Conservation (phyloP, 768 basidiomycete species). For the Rhizopogon vinicolor region DNA sequence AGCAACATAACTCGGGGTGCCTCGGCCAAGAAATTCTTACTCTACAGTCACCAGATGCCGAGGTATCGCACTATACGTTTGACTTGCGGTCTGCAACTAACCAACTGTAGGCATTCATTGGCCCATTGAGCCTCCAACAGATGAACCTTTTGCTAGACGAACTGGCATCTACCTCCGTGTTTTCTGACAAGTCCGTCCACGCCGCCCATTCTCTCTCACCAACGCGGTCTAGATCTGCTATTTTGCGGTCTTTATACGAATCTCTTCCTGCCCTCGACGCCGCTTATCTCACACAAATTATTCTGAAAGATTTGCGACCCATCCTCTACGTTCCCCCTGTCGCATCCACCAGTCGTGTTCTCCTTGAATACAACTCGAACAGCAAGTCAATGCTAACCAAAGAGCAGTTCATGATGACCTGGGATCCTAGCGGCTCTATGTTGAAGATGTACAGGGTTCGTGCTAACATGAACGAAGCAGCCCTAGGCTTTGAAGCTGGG, state of each 20-base stretch:
- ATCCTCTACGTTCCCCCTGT: conserved; percentile 64
- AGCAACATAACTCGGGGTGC: conserved; percentile 51
- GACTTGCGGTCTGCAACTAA: not conserved
- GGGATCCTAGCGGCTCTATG: conserved; percentile 62
- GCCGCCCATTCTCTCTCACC: conserved; percentile 25
- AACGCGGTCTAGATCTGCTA: conserved; percentile 26
- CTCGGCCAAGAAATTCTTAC: conserved; percentile 61
- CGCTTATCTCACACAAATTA: conserved; percentile 75
- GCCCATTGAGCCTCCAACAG: conserved; percentile 36
- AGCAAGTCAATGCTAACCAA: conserved; percentile 52
- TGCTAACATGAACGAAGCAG: conserved; percentile 57
- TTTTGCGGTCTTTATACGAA: conserved; percentile 57
- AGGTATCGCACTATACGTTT: conserved; percentile 18
- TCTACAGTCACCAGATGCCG: conserved; percentile 24
- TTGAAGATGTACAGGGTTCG: conserved; percentile 46
- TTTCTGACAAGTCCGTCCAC: conserved; percentile 48
- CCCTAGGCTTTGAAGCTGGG: conserved; percentile 36
- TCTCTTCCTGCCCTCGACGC: conserved; percentile 59
- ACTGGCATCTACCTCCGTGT: conserved; percentile 64
- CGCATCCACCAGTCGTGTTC: conserved; percentile 38
- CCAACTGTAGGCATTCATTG: conserved; percentile 12
- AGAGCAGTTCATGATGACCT: conserved; percentile 63
- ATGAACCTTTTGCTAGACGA: conserved; percentile 70
- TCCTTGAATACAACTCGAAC: conserved; percentile 53
- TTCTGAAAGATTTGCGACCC: conserved; percentile 83